Evolutionary conservation across 305 asterid genomes (phyloP).

Genomic region (Fraxinus greggii): DNA sequence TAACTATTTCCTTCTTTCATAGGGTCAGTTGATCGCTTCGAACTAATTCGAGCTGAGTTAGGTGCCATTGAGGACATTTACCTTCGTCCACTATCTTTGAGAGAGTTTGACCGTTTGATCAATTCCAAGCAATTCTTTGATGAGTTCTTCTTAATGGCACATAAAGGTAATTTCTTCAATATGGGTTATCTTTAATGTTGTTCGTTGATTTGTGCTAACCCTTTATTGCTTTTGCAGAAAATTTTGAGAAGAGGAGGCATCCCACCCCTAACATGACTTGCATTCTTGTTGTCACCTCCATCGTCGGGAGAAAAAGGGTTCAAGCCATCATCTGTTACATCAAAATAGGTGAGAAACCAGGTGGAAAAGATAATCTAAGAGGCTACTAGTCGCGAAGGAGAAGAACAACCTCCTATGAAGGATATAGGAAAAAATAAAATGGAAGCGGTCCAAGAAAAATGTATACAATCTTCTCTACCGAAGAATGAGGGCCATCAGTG

Average conservation of each 20-base stretch:
- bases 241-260: too few relatives aligned
- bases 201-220: too few relatives aligned
- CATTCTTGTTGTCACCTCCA: too few relatives aligned
- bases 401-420: too few relatives aligned
- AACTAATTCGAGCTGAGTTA: neutral
- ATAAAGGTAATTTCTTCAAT: too few relatives aligned
- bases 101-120: neutral
- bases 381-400: too few relatives aligned
- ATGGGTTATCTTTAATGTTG: too few relatives aligned
- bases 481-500: neutral
- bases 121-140: too few relatives aligned
- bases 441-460: neutral
- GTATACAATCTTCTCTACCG: neutral
- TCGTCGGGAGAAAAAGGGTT: neutral
- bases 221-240: too few relatives aligned
- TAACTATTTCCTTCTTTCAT: too few relatives aligned
- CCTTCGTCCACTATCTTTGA: neutral
- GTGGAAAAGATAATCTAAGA: neutral
- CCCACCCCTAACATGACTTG: too few relatives aligned
- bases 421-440: neutral
- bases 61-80: neutral
- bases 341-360: neutral
- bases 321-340: neutral
- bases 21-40: neutral
- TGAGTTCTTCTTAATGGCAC: too few relatives aligned